These are phyloP conservation scores for Talaromyces sp. DNA, from an alignment of 2,329 filamentous ascomycete species.

Conservation along the genomic window DNA sequence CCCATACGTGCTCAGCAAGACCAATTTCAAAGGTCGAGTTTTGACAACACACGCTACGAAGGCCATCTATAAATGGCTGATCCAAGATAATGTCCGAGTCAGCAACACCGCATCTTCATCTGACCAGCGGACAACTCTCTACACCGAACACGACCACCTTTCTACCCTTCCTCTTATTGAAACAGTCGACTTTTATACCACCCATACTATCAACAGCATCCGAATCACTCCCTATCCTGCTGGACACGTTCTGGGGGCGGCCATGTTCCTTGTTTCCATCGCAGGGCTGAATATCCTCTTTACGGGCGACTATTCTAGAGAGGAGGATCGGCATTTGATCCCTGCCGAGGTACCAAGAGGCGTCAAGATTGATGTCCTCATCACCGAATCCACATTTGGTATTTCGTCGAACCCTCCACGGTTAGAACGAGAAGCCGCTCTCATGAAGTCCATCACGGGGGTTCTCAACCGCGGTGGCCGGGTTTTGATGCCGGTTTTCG, in stretches of 20 bases:
- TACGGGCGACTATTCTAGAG: conserved; percentile 93
- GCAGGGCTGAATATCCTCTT: conserved; percentile 95
- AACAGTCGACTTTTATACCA: conserved; percentile 97
- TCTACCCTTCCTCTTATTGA: conserved; percentile 93
- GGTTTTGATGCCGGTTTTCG: conserved; percentile 92
- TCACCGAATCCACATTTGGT: conserved; percentile 95
- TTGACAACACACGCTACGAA: conserved; percentile 99
- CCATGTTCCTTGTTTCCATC: conserved; percentile 98
- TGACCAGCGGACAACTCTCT: conserved; percentile 65
- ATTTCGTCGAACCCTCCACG: conserved; percentile 91
- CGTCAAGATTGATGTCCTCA: conserved; percentile 90
- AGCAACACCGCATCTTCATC: conserved; percentile 63
- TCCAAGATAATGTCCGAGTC: conserved; percentile 92
- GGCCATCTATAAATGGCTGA: conserved; percentile 99
- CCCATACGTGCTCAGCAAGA: conserved; percentile 95
- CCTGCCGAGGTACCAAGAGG: conserved; percentile 85
- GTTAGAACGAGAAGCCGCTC: conserved; percentile 80
- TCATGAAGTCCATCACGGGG: conserved; percentile 93
- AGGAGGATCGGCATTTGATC: conserved; percentile 92
- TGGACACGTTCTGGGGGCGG: conserved; percentile 94
- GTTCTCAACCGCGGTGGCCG: conserved; percentile 88
- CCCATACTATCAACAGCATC: conserved; percentile 93
- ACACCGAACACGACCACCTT: conserved; percentile 91
- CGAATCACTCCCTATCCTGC: conserved; percentile 95
- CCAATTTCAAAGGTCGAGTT: conserved; percentile 91